phyloP scores from a whole-genome alignment of 257 asterid genomes.

The Verbena officinalis region DNA sequence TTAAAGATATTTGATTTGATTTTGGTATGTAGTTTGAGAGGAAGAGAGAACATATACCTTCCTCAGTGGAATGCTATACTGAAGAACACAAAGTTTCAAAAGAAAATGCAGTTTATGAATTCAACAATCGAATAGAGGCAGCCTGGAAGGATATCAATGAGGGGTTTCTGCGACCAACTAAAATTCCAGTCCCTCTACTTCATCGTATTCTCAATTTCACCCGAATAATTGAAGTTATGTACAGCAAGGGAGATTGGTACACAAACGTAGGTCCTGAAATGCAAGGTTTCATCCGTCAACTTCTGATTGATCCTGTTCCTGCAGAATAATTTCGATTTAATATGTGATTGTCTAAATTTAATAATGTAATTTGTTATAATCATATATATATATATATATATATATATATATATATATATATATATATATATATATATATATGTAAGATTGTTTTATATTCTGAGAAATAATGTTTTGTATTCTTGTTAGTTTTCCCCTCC shows the following conservation, averaged over 20 bases:
- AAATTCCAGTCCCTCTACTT: constrained; percentile 25
- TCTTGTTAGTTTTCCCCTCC: too few relatives aligned
- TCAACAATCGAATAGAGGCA: constrained; percentile 24
- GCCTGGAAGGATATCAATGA: constrained; percentile 42
- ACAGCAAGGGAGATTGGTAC: constrained; percentile 33
- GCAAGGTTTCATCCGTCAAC: constrained; percentile 23
- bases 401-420: too few relatives aligned
- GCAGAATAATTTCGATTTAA: not conserved
- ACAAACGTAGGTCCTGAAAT: constrained; percentile 33
- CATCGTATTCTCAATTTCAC: constrained; percentile 30
- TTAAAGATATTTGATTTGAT: too few relatives aligned
- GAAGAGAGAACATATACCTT: constrained; percentile 37
- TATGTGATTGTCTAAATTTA: not conserved
- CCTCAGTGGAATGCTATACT: constrained; percentile 35
- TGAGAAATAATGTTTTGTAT: not conserved
- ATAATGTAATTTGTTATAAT: too few relatives aligned
- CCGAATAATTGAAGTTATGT: constrained; percentile 23
- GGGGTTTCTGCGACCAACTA: constrained; percentile 27
- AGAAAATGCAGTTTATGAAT: constrained; percentile 11
- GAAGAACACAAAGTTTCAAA: constrained; percentile 26
- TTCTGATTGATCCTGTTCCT: constrained; percentile 26
- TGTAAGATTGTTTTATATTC: not conserved
- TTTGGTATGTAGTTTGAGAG: constrained; percentile 33
- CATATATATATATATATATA: too few relatives aligned
- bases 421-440: too few relatives aligned